phyloP scores from a whole-genome alignment of 192 early-diverging fungal genomes.

The Thoreauomyces humboldtii region DNA sequence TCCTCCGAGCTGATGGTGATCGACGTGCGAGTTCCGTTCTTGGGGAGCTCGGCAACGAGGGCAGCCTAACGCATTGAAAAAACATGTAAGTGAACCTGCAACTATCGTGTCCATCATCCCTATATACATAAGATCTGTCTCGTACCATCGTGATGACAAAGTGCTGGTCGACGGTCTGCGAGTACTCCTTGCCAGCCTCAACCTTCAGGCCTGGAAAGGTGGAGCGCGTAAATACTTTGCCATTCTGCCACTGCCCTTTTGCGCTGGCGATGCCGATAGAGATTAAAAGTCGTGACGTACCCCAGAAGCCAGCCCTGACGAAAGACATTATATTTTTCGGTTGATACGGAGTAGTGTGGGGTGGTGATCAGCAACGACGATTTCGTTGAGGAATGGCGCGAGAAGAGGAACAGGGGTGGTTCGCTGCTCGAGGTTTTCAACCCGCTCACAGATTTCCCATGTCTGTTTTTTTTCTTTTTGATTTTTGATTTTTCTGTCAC shows the following conservation, averaged over 20 bases:
- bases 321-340: not conserved
- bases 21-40: conserved; percentile 57
- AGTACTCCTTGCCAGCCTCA: conserved; percentile 70
- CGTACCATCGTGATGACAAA: conserved; percentile 63
- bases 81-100: not conserved
- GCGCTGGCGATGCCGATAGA: too few species aligned
- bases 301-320: conserved; percentile 18
- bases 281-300: not conserved
- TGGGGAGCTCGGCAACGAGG: conserved; percentile 53
- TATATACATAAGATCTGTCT: not conserved
- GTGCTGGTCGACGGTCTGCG: conserved; percentile 72
- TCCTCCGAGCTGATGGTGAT: conserved; percentile 69
- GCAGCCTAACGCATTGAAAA: conserved; percentile 61
- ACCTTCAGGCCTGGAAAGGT: conserved; percentile 57
- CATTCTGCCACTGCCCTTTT: too few species aligned
- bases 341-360: not conserved
- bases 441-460: not conserved
- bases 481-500: not conserved
- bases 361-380: not conserved
- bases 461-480: not conserved
- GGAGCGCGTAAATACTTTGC: not conserved
- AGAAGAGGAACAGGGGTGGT: not conserved
- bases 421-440: not conserved
- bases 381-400: not conserved
- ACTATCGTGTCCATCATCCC: not conserved